Percentiles rank a stretch among this genome's conserved stretches.
These are phyloP conservation scores for Discostella stelligeroides DNA, from an alignment of 108 stramenopile genomes.

Conservation along the genomic window DNA sequence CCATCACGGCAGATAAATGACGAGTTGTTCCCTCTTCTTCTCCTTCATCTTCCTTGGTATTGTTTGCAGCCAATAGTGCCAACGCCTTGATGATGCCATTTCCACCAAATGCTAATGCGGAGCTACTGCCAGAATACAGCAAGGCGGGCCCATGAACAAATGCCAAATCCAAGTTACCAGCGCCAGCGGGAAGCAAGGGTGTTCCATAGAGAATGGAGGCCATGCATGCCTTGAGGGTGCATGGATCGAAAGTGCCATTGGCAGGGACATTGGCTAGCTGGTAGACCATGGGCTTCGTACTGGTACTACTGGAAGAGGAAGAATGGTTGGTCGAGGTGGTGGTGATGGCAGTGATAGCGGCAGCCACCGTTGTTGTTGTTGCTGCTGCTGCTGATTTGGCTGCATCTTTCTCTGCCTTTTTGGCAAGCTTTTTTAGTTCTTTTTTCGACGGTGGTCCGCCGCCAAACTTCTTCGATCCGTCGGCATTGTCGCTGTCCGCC, in stretches of 20 bases:
- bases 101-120: conserved; percentile 69
- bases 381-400: conserved; percentile 23
- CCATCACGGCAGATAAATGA: conserved; percentile 33
- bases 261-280: conserved; percentile 44
- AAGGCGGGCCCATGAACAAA: conserved; percentile 54
- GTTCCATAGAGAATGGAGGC: conserved; percentile 60
- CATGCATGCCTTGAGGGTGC: conserved; percentile 74
- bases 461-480: not conserved
- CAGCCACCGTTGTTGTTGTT: not conserved
- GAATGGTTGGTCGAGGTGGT: too few relatives aligned
- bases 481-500: not conserved
- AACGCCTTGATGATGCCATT: conserved; percentile 83
- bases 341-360: not conserved
- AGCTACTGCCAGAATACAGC: conserved; percentile 17
- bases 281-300: conserved; percentile 10
- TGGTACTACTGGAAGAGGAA: too few relatives aligned
- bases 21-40: conserved; percentile 1
- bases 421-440: conserved; percentile 81
- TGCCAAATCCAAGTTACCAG: conserved; percentile 23
- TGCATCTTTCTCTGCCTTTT: conserved; percentile 73
- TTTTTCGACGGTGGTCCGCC: conserved; percentile 67
- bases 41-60: not conserved
- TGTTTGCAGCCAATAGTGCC: not conserved
- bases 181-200: conserved; percentile 42
- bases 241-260: conserved; percentile 18